A percentile compares a stretch with the other conserved stretches of the same genome.
Evolutionary conservation across 495 filamentous ascomycete genomes (phyloP).

Genomic region (Cladorrhinum samala): DNA sequence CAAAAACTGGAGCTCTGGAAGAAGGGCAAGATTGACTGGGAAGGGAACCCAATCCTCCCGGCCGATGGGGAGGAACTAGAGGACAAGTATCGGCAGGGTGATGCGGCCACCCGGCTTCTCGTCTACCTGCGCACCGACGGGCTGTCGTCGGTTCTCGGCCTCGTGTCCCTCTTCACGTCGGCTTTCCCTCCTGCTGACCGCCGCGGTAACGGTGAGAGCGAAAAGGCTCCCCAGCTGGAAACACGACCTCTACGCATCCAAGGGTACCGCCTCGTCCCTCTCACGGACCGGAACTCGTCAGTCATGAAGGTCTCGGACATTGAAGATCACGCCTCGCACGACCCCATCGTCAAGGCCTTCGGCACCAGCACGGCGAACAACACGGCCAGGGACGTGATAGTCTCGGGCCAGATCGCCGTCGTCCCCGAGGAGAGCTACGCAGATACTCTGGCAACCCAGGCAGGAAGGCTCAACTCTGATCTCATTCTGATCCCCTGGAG

Average conservation of each 20-base stretch:
- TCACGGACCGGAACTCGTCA: slow-evolving; percentile 83
- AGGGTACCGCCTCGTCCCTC: slow-evolving; percentile 73
- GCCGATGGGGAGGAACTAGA: slow-evolving; percentile 34
- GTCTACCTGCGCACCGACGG: slow-evolving; percentile 75
- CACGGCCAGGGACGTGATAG: slow-evolving; percentile 58
- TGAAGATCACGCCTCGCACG: slow-evolving; percentile 64
- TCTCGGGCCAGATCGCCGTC: slow-evolving; percentile 69
- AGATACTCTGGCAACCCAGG: slow-evolving; percentile 60
- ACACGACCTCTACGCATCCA: slow-evolving; percentile 66
- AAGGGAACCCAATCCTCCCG: slow-evolving; percentile 52
- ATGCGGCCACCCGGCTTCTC: slow-evolving; percentile 35
- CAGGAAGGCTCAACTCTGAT: slow-evolving; percentile 60
- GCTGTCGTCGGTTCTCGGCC: slow-evolving; percentile 71
- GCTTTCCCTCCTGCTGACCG: slow-evolving; percentile 15
- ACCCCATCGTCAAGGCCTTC: slow-evolving; percentile 86
- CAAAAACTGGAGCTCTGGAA: slow-evolving; percentile 81
- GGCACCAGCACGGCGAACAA: slow-evolving; percentile 68
- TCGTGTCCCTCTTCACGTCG: slow-evolving; percentile 59
- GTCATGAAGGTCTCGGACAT: slow-evolving; percentile 85
- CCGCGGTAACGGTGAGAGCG: not conserved
- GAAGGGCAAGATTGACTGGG: slow-evolving; percentile 87
- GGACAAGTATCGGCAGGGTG: slow-evolving; percentile 39
- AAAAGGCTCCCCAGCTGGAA: slow-evolving; percentile 8
- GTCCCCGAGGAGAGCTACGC: slow-evolving; percentile 71
- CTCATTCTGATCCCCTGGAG: slow-evolving; percentile 84